A percentile compares a stretch with the other conserved stretches of the same genome.
These are phyloP conservation scores for Suillus alpinus DNA, from an alignment of 768 basidiomycete genomes.

Conservation along the genomic window DNA sequence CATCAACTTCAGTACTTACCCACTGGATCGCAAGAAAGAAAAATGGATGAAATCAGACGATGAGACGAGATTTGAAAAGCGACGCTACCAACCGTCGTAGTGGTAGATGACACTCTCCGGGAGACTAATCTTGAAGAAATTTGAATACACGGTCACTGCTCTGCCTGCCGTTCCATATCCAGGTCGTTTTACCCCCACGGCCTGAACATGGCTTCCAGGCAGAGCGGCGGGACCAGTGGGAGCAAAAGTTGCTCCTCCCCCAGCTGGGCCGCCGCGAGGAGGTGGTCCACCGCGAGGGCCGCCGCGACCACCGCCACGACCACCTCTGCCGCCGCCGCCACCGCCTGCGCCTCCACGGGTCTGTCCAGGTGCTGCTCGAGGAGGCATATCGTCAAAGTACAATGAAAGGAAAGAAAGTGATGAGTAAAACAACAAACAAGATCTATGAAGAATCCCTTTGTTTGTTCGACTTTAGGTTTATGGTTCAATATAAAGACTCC, in stretches of 20 bases:
- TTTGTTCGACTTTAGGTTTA: not conserved
- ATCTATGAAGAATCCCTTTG: not conserved
- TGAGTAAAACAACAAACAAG: constrained; percentile 9
- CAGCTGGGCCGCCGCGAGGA: constrained; percentile 13
- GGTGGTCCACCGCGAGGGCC: constrained; percentile 13
- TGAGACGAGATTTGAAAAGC: not conserved
- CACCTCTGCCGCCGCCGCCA: constrained; percentile 28
- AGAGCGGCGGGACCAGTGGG: constrained; percentile 28
- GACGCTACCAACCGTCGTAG: constrained; percentile 62
- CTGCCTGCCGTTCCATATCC: constrained; percentile 59
- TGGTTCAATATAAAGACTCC: not conserved
- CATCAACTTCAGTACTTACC: constrained; percentile 12
- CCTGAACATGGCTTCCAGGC: constrained; percentile 37
- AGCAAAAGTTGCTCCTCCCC: constrained; percentile 20
- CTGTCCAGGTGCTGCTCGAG: constrained; percentile 31
- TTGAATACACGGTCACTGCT: constrained; percentile 42
- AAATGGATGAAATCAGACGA: constrained; percentile 20
- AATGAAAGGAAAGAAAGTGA: not conserved
- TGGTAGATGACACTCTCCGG: constrained; percentile 68
- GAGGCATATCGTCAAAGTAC: constrained; percentile 34
- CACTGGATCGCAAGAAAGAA: constrained; percentile 13
- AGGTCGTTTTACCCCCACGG: constrained; percentile 69
- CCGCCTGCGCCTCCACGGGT: constrained; percentile 32
- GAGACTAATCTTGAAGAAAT: constrained; percentile 63
- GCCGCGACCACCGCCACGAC: constrained; percentile 21